Base-by-base conservation (phyloP, 495 filamentous ascomycete species). In the Penicillium egyptiacum region DNA sequence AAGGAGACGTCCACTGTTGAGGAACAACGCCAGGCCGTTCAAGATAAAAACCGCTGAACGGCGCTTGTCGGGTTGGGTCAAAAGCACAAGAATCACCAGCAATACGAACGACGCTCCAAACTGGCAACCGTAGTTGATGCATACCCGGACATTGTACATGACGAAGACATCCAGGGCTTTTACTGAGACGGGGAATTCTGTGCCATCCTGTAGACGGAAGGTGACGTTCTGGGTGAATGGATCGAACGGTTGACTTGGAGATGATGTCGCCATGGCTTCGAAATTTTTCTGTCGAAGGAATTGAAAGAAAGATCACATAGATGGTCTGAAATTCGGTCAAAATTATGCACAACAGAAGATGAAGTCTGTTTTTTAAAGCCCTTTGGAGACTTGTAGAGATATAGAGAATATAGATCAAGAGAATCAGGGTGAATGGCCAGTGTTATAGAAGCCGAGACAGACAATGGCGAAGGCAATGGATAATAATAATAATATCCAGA, bases 61-160 rank as follows among this genome's bases (percentile, higher is more conserved):
- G 19, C 86, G 83, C 68, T 88, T 90, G 50, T 86, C 80, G 14
- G 71, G 68, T 48, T 74, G 79, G 20, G 87, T 89, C 59, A 90
- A 67, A 16, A 89, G 73, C 16, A 86, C 69, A 0, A 93, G 72
- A 20, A 89, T 75, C 40, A 88, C 59, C 20, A 91, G 72, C 54
- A 92, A 83, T 22, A 88, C 65, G 57, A 87, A 57, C 28, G 82
- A 83, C n/a, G 88, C 87, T 30, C 91, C 91, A 50, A 92, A 77
- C 67, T 95, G 89, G 28, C 76, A 67, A 43, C 81, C 86, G 64
- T 86, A 91, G 69, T 85, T 88, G 82, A 91, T 86, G 69, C 78
- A 76, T 42, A 80, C 70, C 17, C 78, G 74, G 45, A 83, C 63
- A 60, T 77, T 76, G 67, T 84, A 82, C 53, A 62, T 58, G 60